Base-by-base conservation (phyloP, 176 grass and related monocot genomes). In the Phyllostachys edulis region DNA sequence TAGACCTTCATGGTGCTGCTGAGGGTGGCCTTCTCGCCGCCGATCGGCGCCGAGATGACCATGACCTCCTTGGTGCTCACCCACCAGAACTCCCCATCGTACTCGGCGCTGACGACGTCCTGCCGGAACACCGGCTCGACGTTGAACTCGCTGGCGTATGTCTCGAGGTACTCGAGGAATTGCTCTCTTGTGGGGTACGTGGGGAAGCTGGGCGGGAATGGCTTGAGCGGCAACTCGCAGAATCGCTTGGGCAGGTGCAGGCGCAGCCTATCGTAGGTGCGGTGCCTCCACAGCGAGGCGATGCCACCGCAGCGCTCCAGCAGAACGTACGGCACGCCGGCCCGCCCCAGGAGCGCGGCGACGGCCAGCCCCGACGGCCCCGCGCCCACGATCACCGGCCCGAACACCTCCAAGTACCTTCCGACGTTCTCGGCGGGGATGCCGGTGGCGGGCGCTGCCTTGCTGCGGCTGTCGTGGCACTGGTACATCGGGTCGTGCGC, bases 251-350 rank as follows among this genome's bases (percentile, higher is more conserved):
- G 93, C 4, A 98, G 86, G 74, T 98, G 96, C 13, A 98, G 91
- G 27, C 86, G 71, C n/a, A 98, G 86, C 27, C 96, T 81, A 50
- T 93, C 77, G 73, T 98, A 98, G 5, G 96, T 94, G 84, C 90
- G 92, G 76, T 93, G 87, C 20, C 92, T 73, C 96, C 96, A 98
- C 1, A 98, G 87, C 18, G 96, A 93, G 13, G 91, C 96, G 83
- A 98, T 83, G 85, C 91, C 92, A 51, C 49, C 27, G 54, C 86
- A 78, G 0, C 93, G 87, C 84, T 98, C 96, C 7, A 98, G 85
- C 52, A 98, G 47, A 69, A 85, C 65, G 83, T 90, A 93, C 34
- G 93, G 88, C 14, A 98, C 80, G 24, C 83, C 83, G 45, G 64
- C 61, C 46, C 12, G 50, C 67, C 85, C 78, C 27, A 98, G 84